Evolutionary conservation across 495 filamentous ascomycete genomes (phyloP), one percentile per base, ranked within the genome.

Genomic region (Evernia prunastri): DNA sequence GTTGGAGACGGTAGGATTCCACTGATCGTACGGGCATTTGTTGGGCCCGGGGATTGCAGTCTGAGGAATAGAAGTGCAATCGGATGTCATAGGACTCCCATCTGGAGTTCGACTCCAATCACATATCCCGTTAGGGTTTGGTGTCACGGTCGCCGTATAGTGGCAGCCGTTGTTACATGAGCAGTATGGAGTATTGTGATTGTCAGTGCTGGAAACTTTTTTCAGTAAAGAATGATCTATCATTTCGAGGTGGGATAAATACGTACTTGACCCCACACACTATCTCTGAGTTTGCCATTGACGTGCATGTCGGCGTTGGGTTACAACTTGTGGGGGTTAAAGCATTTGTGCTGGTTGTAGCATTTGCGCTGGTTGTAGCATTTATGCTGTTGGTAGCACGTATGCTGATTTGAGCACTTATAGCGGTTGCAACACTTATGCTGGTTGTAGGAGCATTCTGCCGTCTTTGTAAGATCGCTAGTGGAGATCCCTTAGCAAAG

Each of bases 1-100:
- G 25, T 60, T 60, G 27, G 37, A 37, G 15, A 60, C 31, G 6
- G 58, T 60, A 5, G 36, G 70, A 71, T 74, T 74, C 63, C 66
- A 66, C 23, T 47, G 45, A 25, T 47, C 45, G 45, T 47, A 47
- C 8, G 45, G 45, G 45, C 45, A 47, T 47, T 47, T 47, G 45
- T 47, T 47, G 10, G 45, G 45, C 45, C 45, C 45, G 3, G 45
- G 45, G 45, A 47, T 47, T 23, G 45, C 45, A 47, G n/a, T 47
- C 23, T 47, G 45, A 23, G 45, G 3, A 25, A 47, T 11, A 47
- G 45, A 47, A n/a, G 20, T 47, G n/a, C 45, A 47, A 47, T 47
- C 45, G n/a, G 12, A 3, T 20, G 45, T 47, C 45, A 47, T 47
- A 25, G 45, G 45, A 25, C 25, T 11, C 1, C n/a, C 45, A 9